Base-by-base conservation (phyloP, 345 rosid species). In the Citrus cavaleriei region DNA sequence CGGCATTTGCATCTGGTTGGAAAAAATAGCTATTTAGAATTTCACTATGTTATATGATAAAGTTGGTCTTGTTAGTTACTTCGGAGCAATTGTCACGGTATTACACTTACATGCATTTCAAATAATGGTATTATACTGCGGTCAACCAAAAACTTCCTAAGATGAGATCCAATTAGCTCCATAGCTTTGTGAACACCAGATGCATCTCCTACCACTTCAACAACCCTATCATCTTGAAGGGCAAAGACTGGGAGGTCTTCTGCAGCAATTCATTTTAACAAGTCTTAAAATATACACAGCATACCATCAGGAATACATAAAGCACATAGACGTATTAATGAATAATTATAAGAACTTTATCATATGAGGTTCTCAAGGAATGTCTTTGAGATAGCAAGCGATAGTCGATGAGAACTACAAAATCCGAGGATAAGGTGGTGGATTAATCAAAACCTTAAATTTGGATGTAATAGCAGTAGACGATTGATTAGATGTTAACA, bases 191-290 rank as follows among this genome's bases (percentile, higher is more conserved):
- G 98, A 82, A 97, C 98, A 51, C 92, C 89, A 81, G 88, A 71
- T 78, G 94, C 79, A 40, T 94, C 98, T 73, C 99, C 99, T 62
- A 92, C 85, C 34, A 97, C 92, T 90, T 94, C 98, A 68, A 97
- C 97, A 82, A 93, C 98, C 88, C 98, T 87, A 87, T 97, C 99
- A 80, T 97, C 98, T 90, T 92, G 98, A 82, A 97, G 98, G 42
- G 99, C 91, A 86, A 97, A 94, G 74, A 89, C 87, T 30, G 99
- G 99, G 64, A 97, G 91, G 65, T 92, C 98, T 79, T 97, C 98
- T 97, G 90, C 87, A 90, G 64, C 72, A 84, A 79, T 66, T 81
- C 63, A 77, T 57, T 76, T 42, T 13, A 77, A 67, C 46, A 79
- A 77, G 63, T 46, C 51, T 32, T 10, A 2, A 25, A 14, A 14